Conservation (phyloP, 805 yeast species). For the Saturnispora sekii region DNA sequence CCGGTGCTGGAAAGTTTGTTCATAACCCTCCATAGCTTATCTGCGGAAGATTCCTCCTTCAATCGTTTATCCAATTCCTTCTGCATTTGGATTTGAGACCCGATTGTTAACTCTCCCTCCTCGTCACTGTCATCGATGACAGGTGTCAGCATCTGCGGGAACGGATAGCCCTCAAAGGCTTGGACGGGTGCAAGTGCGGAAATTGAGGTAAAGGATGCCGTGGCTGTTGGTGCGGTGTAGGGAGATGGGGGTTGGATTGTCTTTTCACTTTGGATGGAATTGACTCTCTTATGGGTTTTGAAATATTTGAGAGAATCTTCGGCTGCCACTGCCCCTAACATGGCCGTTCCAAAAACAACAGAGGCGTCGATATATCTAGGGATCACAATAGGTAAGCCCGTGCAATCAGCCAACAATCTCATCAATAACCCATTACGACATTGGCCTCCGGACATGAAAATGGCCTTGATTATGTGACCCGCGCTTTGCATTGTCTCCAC, state of each 20-base stretch:
- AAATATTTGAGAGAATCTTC: slow-evolving; percentile 40
- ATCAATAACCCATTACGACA: slow-evolving; percentile 86
- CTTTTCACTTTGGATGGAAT: slow-evolving; percentile 15
- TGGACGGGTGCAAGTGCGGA: slow-evolving; percentile 34
- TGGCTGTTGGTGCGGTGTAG: slow-evolving; percentile 74
- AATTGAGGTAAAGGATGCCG: slow-evolving; percentile 54
- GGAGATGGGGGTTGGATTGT: slow-evolving; percentile 44
- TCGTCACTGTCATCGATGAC: slow-evolving; percentile 32
- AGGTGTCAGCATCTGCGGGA: slow-evolving; percentile 32
- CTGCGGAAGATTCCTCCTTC: slow-evolving; percentile 34
- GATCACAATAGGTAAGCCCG: slow-evolving; percentile 82
- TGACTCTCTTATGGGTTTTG: neutral
- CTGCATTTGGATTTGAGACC: slow-evolving; percentile 46
- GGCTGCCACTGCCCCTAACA: slow-evolving; percentile 91
- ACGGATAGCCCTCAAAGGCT: slow-evolving; percentile 33
- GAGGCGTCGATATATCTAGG: slow-evolving; percentile 96
- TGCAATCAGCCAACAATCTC: slow-evolving; percentile 85
- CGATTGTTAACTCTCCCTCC: slow-evolving; percentile 45
- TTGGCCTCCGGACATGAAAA: slow-evolving; percentile 94
- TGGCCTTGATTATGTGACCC: slow-evolving; percentile 68
- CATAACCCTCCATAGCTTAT: slow-evolving; percentile 82
- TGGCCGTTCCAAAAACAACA: slow-evolving; percentile 92
- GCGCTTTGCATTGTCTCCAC: slow-evolving; percentile 71
- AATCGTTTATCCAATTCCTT: slow-evolving; percentile 34
- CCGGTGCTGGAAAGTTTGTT: slow-evolving; percentile 76